Conservation (phyloP, 768 basidiomycete species). For the Russula dissimulans region DNA sequence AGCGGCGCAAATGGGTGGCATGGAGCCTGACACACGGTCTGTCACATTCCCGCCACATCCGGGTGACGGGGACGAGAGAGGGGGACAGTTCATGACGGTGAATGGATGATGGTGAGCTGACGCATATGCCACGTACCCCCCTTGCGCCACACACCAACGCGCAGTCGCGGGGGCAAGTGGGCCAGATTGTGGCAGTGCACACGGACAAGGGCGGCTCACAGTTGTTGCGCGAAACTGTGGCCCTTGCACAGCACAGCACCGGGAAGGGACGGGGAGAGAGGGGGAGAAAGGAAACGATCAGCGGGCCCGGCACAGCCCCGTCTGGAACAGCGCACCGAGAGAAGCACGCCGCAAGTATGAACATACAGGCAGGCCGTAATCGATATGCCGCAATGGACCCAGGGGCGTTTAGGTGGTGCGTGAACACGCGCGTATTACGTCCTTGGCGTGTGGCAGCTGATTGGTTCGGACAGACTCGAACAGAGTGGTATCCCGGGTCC, state of each 20-base stretch:
- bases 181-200: conserved; percentile 8
- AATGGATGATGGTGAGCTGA: background rate
- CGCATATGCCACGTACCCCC: background rate
- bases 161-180: background rate
- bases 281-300: conserved; percentile 2
- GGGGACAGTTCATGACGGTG: background rate
- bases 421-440: conserved; percentile 5
- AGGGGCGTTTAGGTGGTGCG: conserved; percentile 1
- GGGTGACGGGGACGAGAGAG: conserved; percentile 2
- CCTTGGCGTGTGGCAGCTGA: conserved; percentile 2
- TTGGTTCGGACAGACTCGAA: conserved; percentile 17
- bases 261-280: background rate
- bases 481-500: conserved; percentile 6
- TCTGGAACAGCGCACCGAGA: background rate
- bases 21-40: conserved; percentile 14
- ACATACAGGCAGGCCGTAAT: background rate
- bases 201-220: background rate
- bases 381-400: conserved; percentile 10
- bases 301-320: conserved; percentile 10
- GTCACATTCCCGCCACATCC: conserved; percentile 10
- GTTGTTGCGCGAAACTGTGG: conserved; percentile 2
- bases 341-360: background rate
- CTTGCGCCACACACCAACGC: background rate
- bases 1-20: conserved; percentile 10
- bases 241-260: conserved; percentile 8